phyloP scores from a whole-genome alignment of 352 stramenopile genomes.

The Phytophthora podocarpi region DNA sequence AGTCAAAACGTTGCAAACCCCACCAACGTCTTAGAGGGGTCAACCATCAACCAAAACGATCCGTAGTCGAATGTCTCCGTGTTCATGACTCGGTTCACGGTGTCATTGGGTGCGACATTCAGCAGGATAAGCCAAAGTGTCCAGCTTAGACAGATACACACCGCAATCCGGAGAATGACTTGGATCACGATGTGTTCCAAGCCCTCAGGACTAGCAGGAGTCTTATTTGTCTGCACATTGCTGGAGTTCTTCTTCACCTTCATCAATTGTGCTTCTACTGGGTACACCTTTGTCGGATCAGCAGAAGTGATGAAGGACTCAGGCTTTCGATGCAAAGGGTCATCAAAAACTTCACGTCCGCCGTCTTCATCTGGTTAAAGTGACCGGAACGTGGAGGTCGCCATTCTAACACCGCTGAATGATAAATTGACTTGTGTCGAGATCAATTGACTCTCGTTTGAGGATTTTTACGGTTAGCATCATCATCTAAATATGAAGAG shows the following conservation, averaged over 20 bases:
- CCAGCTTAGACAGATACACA: conserved; percentile 21
- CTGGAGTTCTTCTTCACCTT: not conserved
- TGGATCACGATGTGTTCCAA: not conserved
- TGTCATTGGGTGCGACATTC: conserved; percentile 28
- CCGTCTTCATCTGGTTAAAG: not conserved
- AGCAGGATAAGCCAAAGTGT: conserved; percentile 33
- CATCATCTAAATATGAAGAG: no score
- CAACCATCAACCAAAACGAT: conserved; percentile 35
- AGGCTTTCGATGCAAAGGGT: conserved; percentile 7
- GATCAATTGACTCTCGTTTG: no score
- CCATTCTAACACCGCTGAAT: not conserved
- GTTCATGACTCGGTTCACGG: conserved; percentile 37
- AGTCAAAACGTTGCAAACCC: conserved; percentile 17
- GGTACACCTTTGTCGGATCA: conserved; percentile 1
- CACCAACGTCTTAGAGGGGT: conserved; percentile 10
- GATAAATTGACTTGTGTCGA: not conserved
- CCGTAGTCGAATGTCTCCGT: conserved; percentile 34
- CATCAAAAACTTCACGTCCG: conserved; percentile 10
- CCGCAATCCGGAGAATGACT: not conserved
- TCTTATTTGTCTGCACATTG: no score
- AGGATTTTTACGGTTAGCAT: no score
- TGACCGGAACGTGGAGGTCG: not conserved
- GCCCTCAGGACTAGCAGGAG: not conserved
- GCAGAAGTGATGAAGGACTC: not conserved
- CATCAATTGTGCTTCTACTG: not conserved